Evolutionary conservation across 129 eudicot genomes (phyloP), one percentile per base, ranked within the genome.

Genomic region (Scalesia atractyloides): DNA sequence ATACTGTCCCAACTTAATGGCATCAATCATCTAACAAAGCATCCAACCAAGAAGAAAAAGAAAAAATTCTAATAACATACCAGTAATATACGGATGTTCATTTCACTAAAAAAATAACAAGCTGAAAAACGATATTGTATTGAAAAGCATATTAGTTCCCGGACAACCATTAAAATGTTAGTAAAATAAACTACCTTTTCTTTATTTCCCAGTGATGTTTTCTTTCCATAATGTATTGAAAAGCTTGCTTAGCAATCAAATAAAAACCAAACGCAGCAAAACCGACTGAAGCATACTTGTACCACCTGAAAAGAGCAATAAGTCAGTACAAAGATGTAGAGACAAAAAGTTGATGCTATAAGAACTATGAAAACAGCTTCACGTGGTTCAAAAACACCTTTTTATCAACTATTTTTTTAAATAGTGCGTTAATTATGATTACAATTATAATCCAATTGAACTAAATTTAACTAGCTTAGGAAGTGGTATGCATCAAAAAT

Each of bases 261-360:
- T 86, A 95, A 62, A 82, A 68, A 57, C 99, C 99, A 71, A 91
- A 85, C 2, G 80, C 89, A 11, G 94, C 80, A 52, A 91, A 86
- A n/a, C 97, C 94, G 76, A 91, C n/a, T 3, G 99, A 95, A 7
- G 95, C 95, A 76, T 76, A 95, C 79, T 91, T 95, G 83, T 88
- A 91, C 97, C 86, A 86, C 82, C 99, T 95, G 92, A 62, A 71
- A 76, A 46, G 70, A 67, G 14, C 47, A 24, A 68, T 41, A 17
- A 26, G 48, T 47, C 50, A 26, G 68, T 61, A 74, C 15, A 44
- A 6, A 61, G 24, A 69, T 37, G 9, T 33, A 47, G 69, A 37
- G 19, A 39, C 18, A 39, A 49, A 34, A 12, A 0, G 16, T 58
- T 48, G 8, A 37, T 44, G 54, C 36, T 54, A 72, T 33, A 64